Conservation (phyloP, 2,329 filamentous ascomycete species). For the Didymella segeticola region DNA sequence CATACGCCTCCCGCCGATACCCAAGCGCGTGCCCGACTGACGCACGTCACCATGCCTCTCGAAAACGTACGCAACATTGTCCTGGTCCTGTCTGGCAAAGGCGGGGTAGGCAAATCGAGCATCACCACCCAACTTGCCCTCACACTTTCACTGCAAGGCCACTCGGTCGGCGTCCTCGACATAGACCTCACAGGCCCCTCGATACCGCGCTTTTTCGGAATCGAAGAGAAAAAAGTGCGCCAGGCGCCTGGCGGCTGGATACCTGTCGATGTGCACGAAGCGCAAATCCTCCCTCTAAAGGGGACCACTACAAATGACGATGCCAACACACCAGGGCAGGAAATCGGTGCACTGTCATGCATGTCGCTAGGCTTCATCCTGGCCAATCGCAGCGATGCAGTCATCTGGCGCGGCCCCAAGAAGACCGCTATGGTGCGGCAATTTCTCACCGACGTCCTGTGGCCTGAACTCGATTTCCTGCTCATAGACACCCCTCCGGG, state of each 20-base stretch:
- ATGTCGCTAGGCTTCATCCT: conserved; percentile 96
- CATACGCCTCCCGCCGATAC: not conserved
- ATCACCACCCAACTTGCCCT: conserved; percentile 96
- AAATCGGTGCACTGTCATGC: conserved; percentile 72
- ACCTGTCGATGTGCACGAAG: conserved; percentile 81
- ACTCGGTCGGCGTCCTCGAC: conserved; percentile 93
- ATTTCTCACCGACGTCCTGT: conserved; percentile 89
- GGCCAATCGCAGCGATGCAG: conserved; percentile 81
- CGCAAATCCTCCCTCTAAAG: conserved; percentile 40
- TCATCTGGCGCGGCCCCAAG: conserved; percentile 97
- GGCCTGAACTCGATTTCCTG: conserved; percentile 86
- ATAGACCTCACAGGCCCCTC: conserved; percentile 96
- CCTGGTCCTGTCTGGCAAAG: conserved; percentile 92
- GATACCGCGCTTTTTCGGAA: conserved; percentile 91
- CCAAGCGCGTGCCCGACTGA: conserved; percentile 31
- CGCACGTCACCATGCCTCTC: conserved; percentile 66
- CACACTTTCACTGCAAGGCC: conserved; percentile 81
- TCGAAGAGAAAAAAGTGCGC: conserved; percentile 86
- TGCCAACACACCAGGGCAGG: conserved; percentile 13
- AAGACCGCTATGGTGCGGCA: conserved; percentile 99
- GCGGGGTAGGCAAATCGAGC: conserved; percentile 96
- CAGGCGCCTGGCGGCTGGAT: conserved; percentile 93
- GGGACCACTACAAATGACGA: conserved; percentile 16
- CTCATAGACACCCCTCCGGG: conserved; percentile 96
- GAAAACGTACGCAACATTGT: conserved; percentile 78